Conservation (phyloP, 2,329 filamentous ascomycete genomes). For the Blumeria graminis region DNA sequence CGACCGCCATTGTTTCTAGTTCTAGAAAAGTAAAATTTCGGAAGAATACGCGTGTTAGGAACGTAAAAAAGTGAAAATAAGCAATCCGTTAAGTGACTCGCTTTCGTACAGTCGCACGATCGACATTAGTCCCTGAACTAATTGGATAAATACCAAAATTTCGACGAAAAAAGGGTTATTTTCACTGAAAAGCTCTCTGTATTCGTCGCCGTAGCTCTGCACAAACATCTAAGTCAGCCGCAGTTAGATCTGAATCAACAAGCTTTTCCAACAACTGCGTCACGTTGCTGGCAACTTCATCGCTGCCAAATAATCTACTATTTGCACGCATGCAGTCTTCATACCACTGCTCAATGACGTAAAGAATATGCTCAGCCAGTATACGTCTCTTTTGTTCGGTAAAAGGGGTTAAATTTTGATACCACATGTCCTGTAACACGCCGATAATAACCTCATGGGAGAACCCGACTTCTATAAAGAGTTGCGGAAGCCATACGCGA, state of each 20-base stretch:
- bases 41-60: too few relatives aligned
- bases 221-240: slow-evolving; percentile 17
- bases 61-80: too few relatives aligned
- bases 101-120: too few relatives aligned
- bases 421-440: slow-evolving; percentile 41
- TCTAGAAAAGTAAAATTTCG: too few relatives aligned
- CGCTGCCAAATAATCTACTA: slow-evolving; percentile 31
- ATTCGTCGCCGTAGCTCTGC: slow-evolving; percentile 20
- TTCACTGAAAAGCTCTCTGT: slow-evolving; percentile 17
- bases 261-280: slow-evolving; percentile 21
- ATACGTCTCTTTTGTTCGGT: slow-evolving; percentile 28
- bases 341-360: slow-evolving; percentile 36
- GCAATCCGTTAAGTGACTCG: too few relatives aligned
- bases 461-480: slow-evolving; percentile 38
- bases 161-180: too few relatives aligned
- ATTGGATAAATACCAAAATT: too few relatives aligned
- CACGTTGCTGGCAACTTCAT: slow-evolving; percentile 27
- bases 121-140: too few relatives aligned
- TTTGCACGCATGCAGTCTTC: slow-evolving; percentile 28
- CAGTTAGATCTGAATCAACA: slow-evolving; percentile 3
- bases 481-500: slow-evolving; percentile 24
- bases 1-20: too few relatives aligned
- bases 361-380: slow-evolving; percentile 36
- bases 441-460: slow-evolving; percentile 35
- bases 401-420: slow-evolving; percentile 41